These are phyloP conservation scores for Aureobasidium zeae DNA, from an alignment of 2,329 filamentous ascomycete genomes.

Conservation along the genomic window DNA sequence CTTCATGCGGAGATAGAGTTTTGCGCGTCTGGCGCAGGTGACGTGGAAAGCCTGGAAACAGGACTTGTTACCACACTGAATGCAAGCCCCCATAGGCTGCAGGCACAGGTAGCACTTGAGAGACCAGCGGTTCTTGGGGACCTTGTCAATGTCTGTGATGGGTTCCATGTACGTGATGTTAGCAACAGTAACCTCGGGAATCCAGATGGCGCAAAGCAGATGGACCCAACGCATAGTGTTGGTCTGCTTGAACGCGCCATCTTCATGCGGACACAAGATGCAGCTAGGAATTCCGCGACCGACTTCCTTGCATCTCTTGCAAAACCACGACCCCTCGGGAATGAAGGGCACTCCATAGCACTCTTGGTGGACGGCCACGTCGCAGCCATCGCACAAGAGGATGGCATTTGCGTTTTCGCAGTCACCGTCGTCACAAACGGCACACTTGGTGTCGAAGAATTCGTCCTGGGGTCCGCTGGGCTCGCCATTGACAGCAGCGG, in stretches of 20 bases:
- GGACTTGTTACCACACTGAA: constrained; percentile 94
- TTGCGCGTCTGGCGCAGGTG: constrained; percentile 81
- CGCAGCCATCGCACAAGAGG: constrained; percentile 96
- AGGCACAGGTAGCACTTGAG: constrained; percentile 92
- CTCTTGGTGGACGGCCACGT: constrained; percentile 94
- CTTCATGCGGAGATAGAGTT: constrained; percentile 93
- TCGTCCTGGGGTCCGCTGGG: constrained; percentile 73
- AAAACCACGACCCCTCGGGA: constrained; percentile 96
- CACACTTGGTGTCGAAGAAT: constrained; percentile 93
- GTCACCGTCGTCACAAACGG: constrained; percentile 97
- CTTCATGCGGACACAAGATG: constrained; percentile 96
- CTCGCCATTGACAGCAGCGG: constrained; percentile 91
- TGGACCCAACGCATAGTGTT: constrained; percentile 96
- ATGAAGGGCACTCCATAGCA: constrained; percentile 99
- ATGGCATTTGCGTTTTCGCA: constrained; percentile 99
- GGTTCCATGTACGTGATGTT: constrained; percentile 98
- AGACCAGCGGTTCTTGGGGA: constrained; percentile 89
- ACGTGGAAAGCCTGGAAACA: constrained; percentile 97
- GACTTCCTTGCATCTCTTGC: constrained; percentile 90
- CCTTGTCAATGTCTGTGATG: constrained; percentile 95
- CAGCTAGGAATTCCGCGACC: constrained; percentile 87
- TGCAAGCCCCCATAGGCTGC: constrained; percentile 95
- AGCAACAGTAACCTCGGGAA: constrained; percentile 88
- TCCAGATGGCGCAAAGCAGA: constrained; percentile 95
- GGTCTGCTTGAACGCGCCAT: constrained; percentile 97